Evolutionary conservation across 345 rosid species (phyloP).

Genomic region (Noccaea caerulescens): DNA sequence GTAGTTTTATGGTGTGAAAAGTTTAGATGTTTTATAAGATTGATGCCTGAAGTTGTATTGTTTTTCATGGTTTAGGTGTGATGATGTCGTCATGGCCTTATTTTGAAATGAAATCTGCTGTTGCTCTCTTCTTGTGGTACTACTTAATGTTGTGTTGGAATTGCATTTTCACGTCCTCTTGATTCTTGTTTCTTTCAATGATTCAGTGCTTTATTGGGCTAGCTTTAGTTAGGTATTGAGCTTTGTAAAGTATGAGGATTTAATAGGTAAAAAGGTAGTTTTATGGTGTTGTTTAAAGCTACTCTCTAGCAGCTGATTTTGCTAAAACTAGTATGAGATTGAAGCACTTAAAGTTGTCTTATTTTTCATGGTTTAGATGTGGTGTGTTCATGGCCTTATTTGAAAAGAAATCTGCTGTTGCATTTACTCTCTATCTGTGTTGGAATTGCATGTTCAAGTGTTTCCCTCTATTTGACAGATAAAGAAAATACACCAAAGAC

Average conservation of each 20-base stretch:
- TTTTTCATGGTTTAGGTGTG: too few species aligned
- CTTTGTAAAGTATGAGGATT: conserved; percentile 29
- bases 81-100: too few species aligned
- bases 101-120: too few species aligned
- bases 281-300: conserved; percentile 5
- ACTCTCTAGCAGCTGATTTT: conserved; percentile 7
- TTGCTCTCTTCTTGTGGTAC: too few species aligned
- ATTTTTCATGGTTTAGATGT: conserved; percentile 1
- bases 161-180: neutral
- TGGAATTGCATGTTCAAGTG: conserved; percentile 25
- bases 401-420: neutral
- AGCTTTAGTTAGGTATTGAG: conserved; percentile 1
- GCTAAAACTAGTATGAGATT: neutral
- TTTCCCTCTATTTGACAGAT: conserved; percentile 44
- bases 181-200: conserved; percentile 20
- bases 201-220: neutral
- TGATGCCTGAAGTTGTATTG: too few species aligned
- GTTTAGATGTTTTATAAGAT: too few species aligned
- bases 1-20: too few species aligned
- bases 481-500: conserved; percentile 67
- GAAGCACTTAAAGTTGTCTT: neutral
- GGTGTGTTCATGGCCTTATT: conserved; percentile 12
- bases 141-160: too few species aligned
- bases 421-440: neutral
- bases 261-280: neutral